Evolutionary conservation across 805 yeast species (phyloP), one percentile per base, ranked within the genome.

Genomic region (Ogataea ganodermae): DNA sequence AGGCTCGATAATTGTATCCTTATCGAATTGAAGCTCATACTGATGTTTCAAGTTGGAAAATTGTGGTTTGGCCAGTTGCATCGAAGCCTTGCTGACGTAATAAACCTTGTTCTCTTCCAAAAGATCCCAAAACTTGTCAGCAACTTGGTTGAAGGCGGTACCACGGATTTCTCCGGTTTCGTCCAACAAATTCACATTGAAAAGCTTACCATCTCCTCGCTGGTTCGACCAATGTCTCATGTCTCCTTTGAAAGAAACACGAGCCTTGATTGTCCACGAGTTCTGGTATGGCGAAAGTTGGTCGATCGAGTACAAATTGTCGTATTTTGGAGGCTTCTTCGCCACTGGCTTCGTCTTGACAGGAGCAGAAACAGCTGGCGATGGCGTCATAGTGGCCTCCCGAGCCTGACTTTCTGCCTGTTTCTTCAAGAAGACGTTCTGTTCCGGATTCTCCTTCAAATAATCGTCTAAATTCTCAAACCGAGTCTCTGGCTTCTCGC

Each of bases 101-200:
- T 89, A 94, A 6, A 88, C 95, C 67, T 86, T 83, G 28, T 96
- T 97, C 63, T 90, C 98, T 65, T 87, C 87, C 42, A 94, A 69
- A 24, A 82, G 60, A 57, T 85, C 87, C 70, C 80, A 84, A 62
- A 80, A 86, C 62, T 80, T 82, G 50, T 87, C 96, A 10, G 92
- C 97, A 58, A 79, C 78, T 31, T 89, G 92, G 65, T 87, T 88
- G 69, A 94, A 94, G 1, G 94, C 97, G 2, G 98, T 90, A 9
- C 96, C 97, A 61, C 94, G 79, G 58, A 94, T 94, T 71, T 94
- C 98, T 60, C 94, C 96, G 5, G 97, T 86, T 65, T 94, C 96
- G 65, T 94, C 99, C 48, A 92, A 70, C 49, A 94, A 81, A 57
- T 89, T 89, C 24, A 89, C 88, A 58, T 85, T 86, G 73, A 94